Base-by-base conservation (phyloP, 768 basidiomycete genomes). In the Cubamyces sp. region DNA sequence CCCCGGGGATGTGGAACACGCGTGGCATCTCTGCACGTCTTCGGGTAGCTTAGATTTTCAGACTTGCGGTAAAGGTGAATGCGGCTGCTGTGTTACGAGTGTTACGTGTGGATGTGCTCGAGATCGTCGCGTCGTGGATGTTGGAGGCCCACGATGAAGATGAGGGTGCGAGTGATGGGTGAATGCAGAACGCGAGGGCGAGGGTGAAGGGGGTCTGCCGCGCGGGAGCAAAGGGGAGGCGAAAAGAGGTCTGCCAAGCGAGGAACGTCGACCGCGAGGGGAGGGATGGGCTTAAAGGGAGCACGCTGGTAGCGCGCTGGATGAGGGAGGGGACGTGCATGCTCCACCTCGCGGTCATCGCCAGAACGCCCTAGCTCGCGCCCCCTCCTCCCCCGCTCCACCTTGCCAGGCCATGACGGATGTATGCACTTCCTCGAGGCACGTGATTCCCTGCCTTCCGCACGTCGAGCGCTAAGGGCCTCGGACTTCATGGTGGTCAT, bases 1-100 rank as follows among this genome's bases (percentile, higher is more conserved):
- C 67, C 34, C 84, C 87, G 3, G 87, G 86, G 62, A 91, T 77
- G 69, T 86, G 87, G 75, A 87, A 84, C 64, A 51, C 26, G 42
- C 62, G 63, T 11, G 64, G 25, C 66, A 68, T 68, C 41, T 30
- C 42, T 49, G 48, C 39, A 23, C 12, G n/a, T 12, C n/a, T 21
- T 25, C 23, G 23, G 46, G 19, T 11, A 25, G 52, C 23, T 23
- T 25, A 28, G 25, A 40, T 58, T 3, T 39, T 50, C 40, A 21
- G 18, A 8, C 16, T 19, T 6, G 28, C n/a, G n/a, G n/a, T n/a
- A n/a, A n/a, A n/a, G 21, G 19, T 37, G 16, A 16, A 19, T 14
- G 41, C 9, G 21, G 40, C 21, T 21, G 41, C 11, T 16, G 41
- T 23, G 16, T 39, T 16, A 37, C 7, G 40, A 12, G 23, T 39